Evolutionary conservation across 768 basidiomycete genomes (phyloP), one percentile per base, ranked within the genome.

Genomic region (Panaeolus papilionaceus): DNA sequence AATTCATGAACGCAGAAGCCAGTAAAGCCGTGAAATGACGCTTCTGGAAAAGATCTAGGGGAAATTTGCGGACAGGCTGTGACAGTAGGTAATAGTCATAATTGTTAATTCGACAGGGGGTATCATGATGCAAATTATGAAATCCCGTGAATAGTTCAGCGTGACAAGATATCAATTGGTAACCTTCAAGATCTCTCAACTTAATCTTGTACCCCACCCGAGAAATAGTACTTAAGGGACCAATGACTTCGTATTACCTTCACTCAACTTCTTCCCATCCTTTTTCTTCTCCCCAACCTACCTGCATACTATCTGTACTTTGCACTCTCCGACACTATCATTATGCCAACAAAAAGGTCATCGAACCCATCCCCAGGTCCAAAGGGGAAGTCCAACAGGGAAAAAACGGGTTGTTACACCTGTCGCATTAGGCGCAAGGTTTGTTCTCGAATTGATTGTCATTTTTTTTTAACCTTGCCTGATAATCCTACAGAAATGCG

Each of bases 91-190:
- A 44, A 16, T 44, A 18, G 16, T 14, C 23, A 23, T 23, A 23
- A 23, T 23, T 5, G 33, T 58, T 58, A 58, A 37, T 58, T 58
- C 28, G 54, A 58, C 37, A 16, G 54, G 54, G 54, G 54, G 54
- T 58, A 58, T 58, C 26, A 33, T 58, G 33, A 33, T 5, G n/a
- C 16, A 58, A 58, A 58, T 58, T 58, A 28, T 28, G 33, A 23
- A 49, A 49, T 23, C 20, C 16, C 4, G 33, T 28, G 28, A 37
- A 12, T 37, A 37, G 28, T 12, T 33, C 9, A 10, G 10, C 3
- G 28, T 33, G 16, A 58, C 20, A 51, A 7, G n/a, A 26, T 51
- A 28, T 33, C 11, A 8, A 16, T 28, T 28, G 26, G 14, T 7
- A 9, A 49, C 47, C 18, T 42, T 16, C 40, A 5, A 47, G 49